Base-by-base conservation (phyloP, 1,139 yeast species). In the Sugiyamaella castrensis region DNA sequence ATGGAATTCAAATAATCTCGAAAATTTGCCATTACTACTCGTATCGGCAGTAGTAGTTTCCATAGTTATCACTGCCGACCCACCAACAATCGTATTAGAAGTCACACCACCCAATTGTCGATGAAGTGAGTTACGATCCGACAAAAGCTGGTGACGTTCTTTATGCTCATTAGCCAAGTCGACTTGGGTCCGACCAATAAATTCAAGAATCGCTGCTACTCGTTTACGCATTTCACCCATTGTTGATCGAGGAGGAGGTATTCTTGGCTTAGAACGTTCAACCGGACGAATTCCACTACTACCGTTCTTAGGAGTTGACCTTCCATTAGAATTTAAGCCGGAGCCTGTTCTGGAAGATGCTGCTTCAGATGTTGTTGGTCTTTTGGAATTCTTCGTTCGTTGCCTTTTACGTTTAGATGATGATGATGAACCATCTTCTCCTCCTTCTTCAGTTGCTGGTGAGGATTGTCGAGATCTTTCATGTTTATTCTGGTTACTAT, bases 151-250 rank as follows among this genome's bases (percentile, higher is more conserved):
- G 37, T 72, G 70, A 58, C 86, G 79, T 51, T 76, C 75, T 8
- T 74, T 70, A 55, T 82, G 81, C 61, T 89, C 96, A 46, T 78
- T 80, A 39, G 82, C 83, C 53, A 89, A 71, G 62, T 92, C 97
- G 51, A 81, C 67, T 64, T 88, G 95, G 1, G 95, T 84, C 43
- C 96, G 74, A 8, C 88, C 88, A 29, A 91, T 76, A 76, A 91
- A 92, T 69, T 92, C 98, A 60, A 91, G 72, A 15, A 92, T 89
- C 2, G 96, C 95, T 4, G 91, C 86, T 0, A 89, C 87, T 50
- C 98, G 76, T 62, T 88, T 83, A 48, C 91, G 80, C 82, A 91
- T 81, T 64, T 91, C 98, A 57, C 79, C 77, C 52, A 89, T 69
- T 1, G 89, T 77, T 2, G 87, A 79, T 48, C 87, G 78, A 10